Base-by-base conservation (phyloP, 1,284 basidiomycete species). In the Hypsizygus ulmarius region DNA sequence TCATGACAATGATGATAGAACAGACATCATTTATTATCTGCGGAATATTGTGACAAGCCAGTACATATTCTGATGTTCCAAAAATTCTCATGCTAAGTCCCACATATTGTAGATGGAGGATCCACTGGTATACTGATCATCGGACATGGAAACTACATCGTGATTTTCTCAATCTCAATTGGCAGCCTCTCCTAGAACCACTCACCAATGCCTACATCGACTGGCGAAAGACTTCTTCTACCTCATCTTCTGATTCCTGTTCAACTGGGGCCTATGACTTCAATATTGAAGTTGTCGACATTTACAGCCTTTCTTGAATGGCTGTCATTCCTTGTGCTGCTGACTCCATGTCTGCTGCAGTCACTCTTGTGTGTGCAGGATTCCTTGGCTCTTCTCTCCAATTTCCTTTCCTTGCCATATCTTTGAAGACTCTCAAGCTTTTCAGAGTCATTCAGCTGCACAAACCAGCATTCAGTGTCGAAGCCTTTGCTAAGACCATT, bases 401-500 rank as follows among this genome's bases (percentile, higher is more conserved):
- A 3, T 1, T 10, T 3, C 45, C 33, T 2, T 39, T 50, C 21
- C 44, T 47, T 6, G 43, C 39, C n/a, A 53, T 42, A 43, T 47
- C 39, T 1, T 12, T 70, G 15, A 43, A 52, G 7, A 68, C 64
- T 0, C 51, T 71, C 1, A 60, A 70, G 32, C 50, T 68, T 1
- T 65, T 60, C 44, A 53, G 47, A 5, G 12, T 37, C 1, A 40
- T 68, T 11, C 49, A 56, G 0, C 47, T 59, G 0, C 47, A 45
- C 18, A 60, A 63, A 16, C 48, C 67, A 0, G 67, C 62, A 0
- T 63, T 64, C 40, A 68, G 65, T 47, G 47, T 64, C 1, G 64
- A 72, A 47, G 63, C 65, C 0, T 70, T 69, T 43, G 47, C 61
- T 0, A 64, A 65, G 36, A 58, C 66, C 1, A 9, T 71, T 0